These are phyloP conservation scores for Linaria vulgaris DNA, from an alignment of 257 asterid genomes.

Conservation along the genomic window DNA sequence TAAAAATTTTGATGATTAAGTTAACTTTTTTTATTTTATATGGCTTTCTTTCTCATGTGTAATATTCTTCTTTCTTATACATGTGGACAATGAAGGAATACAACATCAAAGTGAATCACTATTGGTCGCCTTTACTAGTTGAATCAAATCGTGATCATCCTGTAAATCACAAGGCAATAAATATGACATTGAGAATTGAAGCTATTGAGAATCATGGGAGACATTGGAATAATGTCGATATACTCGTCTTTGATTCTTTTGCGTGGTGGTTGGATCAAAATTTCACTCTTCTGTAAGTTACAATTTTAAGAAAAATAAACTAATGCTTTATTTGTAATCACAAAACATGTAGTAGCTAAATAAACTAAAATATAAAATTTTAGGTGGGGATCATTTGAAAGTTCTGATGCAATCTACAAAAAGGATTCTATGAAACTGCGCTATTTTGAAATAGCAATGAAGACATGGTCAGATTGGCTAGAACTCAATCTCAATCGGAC, in stretches of 20 bases:
- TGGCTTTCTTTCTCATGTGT: background rate
- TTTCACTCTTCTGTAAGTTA: conserved; percentile 39
- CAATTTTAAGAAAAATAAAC: background rate
- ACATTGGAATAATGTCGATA: conserved; percentile 47
- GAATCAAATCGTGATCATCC: conserved; percentile 58
- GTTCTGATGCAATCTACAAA: conserved; percentile 40
- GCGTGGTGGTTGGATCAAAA: conserved; percentile 46
- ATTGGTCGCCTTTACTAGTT: conserved; percentile 63
- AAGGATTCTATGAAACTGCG: conserved; percentile 30
- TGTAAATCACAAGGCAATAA: conserved; percentile 29
- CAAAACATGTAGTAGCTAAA: too few species aligned
- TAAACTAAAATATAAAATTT: too few species aligned
- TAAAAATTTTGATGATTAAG: background rate
- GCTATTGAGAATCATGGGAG: conserved; percentile 41
- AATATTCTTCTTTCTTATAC: background rate
- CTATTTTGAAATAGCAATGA: conserved; percentile 48
- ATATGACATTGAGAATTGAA: conserved; percentile 29
- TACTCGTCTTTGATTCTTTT: conserved; percentile 45
- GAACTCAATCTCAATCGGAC: conserved; percentile 48
- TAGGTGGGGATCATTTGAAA: conserved; percentile 48
- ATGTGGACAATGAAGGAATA: conserved; percentile 35
- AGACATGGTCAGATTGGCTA: conserved; percentile 68
- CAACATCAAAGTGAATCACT: conserved; percentile 51
- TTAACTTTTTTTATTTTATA: too few species aligned
- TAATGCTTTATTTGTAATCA: background rate